A percentile compares a stretch with the other conserved stretches of the same genome.
Evolutionary conservation across 192 early-diverging fungal species (phyloP).

Genomic region (Podochytrium sp.): DNA sequence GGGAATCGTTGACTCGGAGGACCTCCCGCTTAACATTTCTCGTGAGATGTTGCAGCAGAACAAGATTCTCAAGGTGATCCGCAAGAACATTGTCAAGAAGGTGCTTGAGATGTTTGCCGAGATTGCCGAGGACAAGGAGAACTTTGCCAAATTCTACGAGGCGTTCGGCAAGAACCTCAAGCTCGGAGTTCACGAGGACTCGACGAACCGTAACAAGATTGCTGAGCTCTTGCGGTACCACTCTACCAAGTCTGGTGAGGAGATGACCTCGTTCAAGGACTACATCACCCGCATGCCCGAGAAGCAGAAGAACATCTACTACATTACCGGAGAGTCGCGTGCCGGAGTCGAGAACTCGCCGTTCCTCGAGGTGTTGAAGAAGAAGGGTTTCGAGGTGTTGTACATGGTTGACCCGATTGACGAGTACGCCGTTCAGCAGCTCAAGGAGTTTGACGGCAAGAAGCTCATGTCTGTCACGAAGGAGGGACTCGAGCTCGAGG

Average conservation of each 20-base stretch:
- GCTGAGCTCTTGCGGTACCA: constrained; percentile 96
- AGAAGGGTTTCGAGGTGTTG: constrained; percentile 98
- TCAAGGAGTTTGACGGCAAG: constrained; percentile 99
- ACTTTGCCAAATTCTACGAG: constrained; percentile 99
- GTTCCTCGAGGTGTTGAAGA: constrained; percentile 98
- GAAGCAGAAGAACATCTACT: constrained; percentile 99
- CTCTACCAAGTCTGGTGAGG: constrained; percentile 99
- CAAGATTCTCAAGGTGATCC: constrained; percentile 99
- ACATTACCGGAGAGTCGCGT: constrained; percentile 94
- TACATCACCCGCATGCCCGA: constrained; percentile 99
- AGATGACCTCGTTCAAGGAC: constrained; percentile 98
- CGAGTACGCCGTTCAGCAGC: constrained; percentile 97
- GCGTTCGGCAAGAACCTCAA: constrained; percentile 99
- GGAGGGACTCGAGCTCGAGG: constrained; percentile 99
- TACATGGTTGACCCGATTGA: constrained; percentile 99
- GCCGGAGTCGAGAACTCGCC: constrained; percentile 95
- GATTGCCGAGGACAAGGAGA: constrained; percentile 98
- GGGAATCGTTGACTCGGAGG: constrained; percentile 99
- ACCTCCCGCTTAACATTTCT: constrained; percentile 99
- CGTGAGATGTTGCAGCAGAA: constrained; percentile 99
- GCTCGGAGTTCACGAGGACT: constrained; percentile 99
- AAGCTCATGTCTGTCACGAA: constrained; percentile 97
- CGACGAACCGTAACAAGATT: constrained; percentile 95
- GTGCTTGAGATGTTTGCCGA: constrained; percentile 97
- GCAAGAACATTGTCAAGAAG: constrained; percentile 99